A percentile compares a stretch with the other conserved stretches of the same genome.
Evolutionary conservation across 2,329 filamentous ascomycete genomes (phyloP).

Genomic region (Aureobasidium pullulans): DNA sequence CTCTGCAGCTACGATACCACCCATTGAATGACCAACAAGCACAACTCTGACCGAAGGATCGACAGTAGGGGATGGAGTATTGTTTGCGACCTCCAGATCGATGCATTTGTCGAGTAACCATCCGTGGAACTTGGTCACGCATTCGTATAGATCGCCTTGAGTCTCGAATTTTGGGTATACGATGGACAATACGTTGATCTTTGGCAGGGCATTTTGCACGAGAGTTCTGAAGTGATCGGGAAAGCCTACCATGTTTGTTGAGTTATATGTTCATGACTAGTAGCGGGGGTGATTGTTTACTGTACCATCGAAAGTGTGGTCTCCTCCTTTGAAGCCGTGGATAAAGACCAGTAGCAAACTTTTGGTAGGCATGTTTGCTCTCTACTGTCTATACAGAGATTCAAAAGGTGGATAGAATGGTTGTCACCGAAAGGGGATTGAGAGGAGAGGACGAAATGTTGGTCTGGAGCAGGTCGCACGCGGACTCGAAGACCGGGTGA

Average conservation of each 20-base stretch:
- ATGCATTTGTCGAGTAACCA: conserved; percentile 90
- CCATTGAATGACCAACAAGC: conserved; percentile 77
- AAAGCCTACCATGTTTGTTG: conserved; percentile 37
- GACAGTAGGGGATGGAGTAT: conserved; percentile 73
- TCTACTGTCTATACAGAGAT: neutral
- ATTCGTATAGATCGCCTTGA: conserved; percentile 64
- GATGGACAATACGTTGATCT: conserved; percentile 57
- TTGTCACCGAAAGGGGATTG: neutral
- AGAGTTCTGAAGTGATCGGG: conserved; percentile 62
- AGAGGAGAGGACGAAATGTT: neutral
- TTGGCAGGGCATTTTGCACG: conserved; percentile 59
- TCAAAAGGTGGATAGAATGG: neutral
- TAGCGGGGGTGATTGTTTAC: neutral
- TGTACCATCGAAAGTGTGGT: conserved; percentile 61
- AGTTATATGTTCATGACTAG: neutral
- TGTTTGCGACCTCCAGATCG: conserved; percentile 79
- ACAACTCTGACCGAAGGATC: conserved; percentile 78
- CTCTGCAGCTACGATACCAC: conserved; percentile 92
- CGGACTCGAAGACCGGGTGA: neutral
- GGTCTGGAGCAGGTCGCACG: neutral
- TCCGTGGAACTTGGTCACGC: conserved; percentile 65
- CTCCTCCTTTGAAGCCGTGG: conserved; percentile 82
- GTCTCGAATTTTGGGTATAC: conserved; percentile 81
- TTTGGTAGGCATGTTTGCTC: conserved; percentile 36
- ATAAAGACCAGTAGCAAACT: conserved; percentile 77